Evolutionary conservation across 192 early-diverging fungal species (phyloP), one percentile per base, ranked within the genome.

Genomic region (Spizellomyces punctatus): DNA sequence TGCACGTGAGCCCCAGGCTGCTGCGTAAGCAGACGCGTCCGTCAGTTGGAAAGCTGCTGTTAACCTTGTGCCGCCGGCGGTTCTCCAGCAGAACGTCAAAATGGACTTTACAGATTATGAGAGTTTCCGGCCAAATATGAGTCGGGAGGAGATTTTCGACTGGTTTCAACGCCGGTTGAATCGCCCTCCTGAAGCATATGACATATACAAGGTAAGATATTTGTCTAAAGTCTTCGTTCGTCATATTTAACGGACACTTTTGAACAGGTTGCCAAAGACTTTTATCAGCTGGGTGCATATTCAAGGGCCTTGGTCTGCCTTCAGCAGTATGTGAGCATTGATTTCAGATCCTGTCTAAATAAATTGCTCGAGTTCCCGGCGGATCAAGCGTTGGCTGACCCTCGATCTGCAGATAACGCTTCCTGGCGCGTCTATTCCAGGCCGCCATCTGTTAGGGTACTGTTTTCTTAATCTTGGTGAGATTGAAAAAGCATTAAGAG

Each of bases 241-340:
- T 47, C 42, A 2, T 17, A 19, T 54, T 58, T 67, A 55, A 10
- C n/a, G 10, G 4, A 2, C 64, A n/a, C 64, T 17, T 12, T 61
- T 22, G 16, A 19, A 17, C 41, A 84, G 82, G 81, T 85, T 49
- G 82, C 83, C 0, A 87, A 85, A 61, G 86, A 88, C 10, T 88
- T 88, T 61, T 88, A 87, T 58, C 87, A 88, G 64, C 76, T 88
- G 14, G 87, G 87, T 14, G 78, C 85, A 4, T 85, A 81, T 56
- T 84, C 82, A 8, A 75, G 87, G 41, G 79, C 87, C 2, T 68
- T 88, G 10, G 61, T 81, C 10, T 88, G 87, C 73, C 66, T 88
- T n/a, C 73, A 86, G 68, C 77, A 83, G 61, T 87, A 88, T 60
- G 86, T 88, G 21, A 19, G 76, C 27, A 36, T 36, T 75, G 9